Base-by-base conservation (phyloP, 2,329 filamentous ascomycete genomes). In the Cordyceps cateniannulata region DNA sequence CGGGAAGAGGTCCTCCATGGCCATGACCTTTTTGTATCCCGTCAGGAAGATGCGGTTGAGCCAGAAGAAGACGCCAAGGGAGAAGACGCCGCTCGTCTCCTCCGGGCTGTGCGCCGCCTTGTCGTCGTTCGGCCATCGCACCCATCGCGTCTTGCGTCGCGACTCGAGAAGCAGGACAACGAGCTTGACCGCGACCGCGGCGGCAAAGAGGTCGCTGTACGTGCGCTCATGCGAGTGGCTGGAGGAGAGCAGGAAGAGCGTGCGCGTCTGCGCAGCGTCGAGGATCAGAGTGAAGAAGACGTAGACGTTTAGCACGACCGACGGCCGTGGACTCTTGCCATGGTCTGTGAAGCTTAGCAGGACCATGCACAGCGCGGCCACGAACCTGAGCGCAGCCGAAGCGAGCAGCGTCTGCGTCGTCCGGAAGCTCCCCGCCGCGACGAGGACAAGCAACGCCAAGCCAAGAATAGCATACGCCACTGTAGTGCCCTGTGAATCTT, bases 261-360 rank as follows among this genome's bases (percentile, higher is more conserved):
- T 81, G 9, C 80, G 70, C 0, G 70, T 68, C 61, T 76, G 76
- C 0, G 72, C 72, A 3, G 73, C 65, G 42, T 82, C 80, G 25
- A 81, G 71, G 1, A 82, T 65, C 0, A 78, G 63, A 1, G 76
- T 76, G 3, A 80, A 42, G 10, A 75, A 63, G 3, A 82, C 62
- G 54, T 76, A 82, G 12, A 66, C 62, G 18, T 67, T 73, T 14
- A 82, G 66, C 3, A 82, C 57, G 0, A 75, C 67, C 0, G 79
- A 82, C 0, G 79, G 78, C 1, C 76, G 69, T 0, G 69, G 69
- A 1, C 75, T 69, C 16, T 64, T 74, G 54, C 65, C 63, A 62
- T 79, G 76, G 59, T 79, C 75, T 1, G 63, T 29, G 50, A 66
- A 74, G 0, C 74, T 76, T 3, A 77, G 58, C 0, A 65, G 44